phyloP scores from a whole-genome alignment of 2,329 filamentous ascomycete species.

The Calonectria pteridis region DNA sequence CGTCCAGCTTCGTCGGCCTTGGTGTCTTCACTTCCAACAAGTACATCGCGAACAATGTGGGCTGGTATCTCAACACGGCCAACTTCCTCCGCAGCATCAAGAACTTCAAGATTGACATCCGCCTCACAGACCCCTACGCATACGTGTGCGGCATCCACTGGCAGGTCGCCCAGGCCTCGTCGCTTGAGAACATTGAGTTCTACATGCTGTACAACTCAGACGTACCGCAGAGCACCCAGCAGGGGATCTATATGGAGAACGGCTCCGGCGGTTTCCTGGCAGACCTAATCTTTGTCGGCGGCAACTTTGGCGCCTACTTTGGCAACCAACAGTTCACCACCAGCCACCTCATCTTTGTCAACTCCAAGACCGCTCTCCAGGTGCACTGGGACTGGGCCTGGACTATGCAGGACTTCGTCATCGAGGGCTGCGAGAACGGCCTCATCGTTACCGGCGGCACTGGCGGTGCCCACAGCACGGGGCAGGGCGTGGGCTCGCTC shows the following conservation, averaged over 20 bases:
- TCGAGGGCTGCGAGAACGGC: conserved; percentile 80
- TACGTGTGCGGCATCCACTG: conserved; percentile 79
- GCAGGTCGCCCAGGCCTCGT: conserved; percentile 86
- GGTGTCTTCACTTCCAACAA: conserved; percentile 91
- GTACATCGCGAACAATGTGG: conserved; percentile 74
- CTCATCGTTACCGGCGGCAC: conserved; percentile 80
- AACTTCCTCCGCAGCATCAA: conserved; percentile 88
- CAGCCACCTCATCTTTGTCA: conserved; percentile 84
- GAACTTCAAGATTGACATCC: conserved; percentile 80
- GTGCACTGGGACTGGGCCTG: conserved; percentile 96
- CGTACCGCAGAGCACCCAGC: conserved; percentile 71
- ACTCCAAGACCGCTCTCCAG: conserved; percentile 84
- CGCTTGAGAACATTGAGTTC: conserved; percentile 84
- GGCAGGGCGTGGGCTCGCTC: conserved; percentile 82
- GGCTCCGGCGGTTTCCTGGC: conserved; percentile 87
- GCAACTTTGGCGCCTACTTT: conserved; percentile 81
- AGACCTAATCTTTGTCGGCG: conserved; percentile 86
- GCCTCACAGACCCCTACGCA: conserved; percentile 72
- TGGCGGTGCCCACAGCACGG: conserved; percentile 44
- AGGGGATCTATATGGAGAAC: conserved; percentile 88
- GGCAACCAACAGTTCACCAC: conserved; percentile 91
- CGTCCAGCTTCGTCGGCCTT: conserved; percentile 81
- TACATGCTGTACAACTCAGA: conserved; percentile 79
- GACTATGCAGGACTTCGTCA: conserved; percentile 81
- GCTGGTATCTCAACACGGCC: conserved; percentile 85